Evolutionary conservation across 768 basidiomycete genomes (phyloP).

Genomic region (Fistulinella prunicolor): DNA sequence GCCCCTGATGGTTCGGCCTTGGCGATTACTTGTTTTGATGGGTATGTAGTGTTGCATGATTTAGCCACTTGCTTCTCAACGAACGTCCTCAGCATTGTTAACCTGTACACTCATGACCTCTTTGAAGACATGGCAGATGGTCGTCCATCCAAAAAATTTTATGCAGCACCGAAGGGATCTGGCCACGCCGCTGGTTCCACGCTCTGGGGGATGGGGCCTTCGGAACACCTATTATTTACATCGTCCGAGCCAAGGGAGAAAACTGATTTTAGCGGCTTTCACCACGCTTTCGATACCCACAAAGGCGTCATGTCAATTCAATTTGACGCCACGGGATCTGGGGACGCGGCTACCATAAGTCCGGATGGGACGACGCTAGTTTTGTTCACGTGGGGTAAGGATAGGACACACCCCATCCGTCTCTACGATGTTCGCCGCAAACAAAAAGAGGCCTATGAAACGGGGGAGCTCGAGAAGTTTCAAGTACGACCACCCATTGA

Average conservation of each 20-base stretch:
- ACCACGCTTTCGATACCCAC: constrained; percentile 48
- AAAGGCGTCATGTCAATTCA: constrained; percentile 23
- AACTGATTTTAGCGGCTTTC: constrained; percentile 37
- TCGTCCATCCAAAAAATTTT: constrained; percentile 13
- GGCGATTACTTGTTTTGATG: constrained; percentile 34
- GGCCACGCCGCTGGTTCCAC: constrained; percentile 43
- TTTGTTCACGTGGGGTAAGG: constrained; percentile 30
- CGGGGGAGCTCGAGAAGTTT: constrained; percentile 38
- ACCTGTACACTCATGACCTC: constrained; percentile 22
- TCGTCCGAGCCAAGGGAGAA: constrained; percentile 48
- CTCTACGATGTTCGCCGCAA: constrained; percentile 51
- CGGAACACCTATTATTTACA: constrained; percentile 45
- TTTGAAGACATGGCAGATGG: constrained; percentile 18
- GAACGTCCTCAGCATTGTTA: constrained; percentile 18
- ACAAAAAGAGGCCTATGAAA: constrained; percentile 24
- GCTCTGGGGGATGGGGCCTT: constrained; percentile 48
- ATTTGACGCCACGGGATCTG: constrained; percentile 49
- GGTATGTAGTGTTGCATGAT: constrained; percentile 18
- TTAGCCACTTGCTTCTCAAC: background rate
- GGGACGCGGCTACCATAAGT: constrained; percentile 50
- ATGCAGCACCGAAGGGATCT: constrained; percentile 14
- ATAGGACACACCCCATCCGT: constrained; percentile 37
- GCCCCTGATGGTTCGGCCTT: constrained; percentile 39
- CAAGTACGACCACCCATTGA: constrained; percentile 1
- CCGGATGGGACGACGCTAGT: constrained; percentile 38